A percentile compares a stretch with the other conserved stretches of the same genome.
These are phyloP conservation scores for Boletus patriciae DNA, from an alignment of 768 basidiomycete species.

Conservation along the genomic window DNA sequence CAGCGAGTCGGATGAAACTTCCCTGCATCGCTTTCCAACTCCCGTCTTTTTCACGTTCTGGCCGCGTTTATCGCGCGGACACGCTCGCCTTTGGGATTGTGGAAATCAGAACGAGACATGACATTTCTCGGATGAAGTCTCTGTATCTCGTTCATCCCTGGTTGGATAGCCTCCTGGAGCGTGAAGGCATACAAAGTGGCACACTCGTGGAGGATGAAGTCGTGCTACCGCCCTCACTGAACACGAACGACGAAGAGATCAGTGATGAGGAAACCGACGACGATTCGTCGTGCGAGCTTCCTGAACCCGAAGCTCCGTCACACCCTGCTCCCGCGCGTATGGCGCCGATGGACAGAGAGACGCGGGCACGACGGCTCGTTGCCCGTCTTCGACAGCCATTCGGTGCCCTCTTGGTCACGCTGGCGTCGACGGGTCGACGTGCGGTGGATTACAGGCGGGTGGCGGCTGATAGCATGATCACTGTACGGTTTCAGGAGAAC, in stretches of 20 bases:
- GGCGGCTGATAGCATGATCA: slow-evolving; percentile 1
- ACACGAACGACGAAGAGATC: too few species aligned
- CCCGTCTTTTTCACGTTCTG: neutral
- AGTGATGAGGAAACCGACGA: too few species aligned
- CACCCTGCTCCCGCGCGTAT: too few species aligned
- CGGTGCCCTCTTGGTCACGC: neutral
- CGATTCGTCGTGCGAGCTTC: too few species aligned
- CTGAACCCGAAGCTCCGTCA: too few species aligned
- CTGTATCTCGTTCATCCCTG: slow-evolving; percentile 6
- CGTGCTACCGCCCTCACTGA: neutral
- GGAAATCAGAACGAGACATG: neutral
- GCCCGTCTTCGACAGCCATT: neutral
- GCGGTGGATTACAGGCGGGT: slow-evolving; percentile 3
- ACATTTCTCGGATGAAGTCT: neutral
- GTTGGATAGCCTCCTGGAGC: neutral
- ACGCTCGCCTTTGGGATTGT: neutral
- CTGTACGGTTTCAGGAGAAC: neutral
- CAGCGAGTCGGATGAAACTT: slow-evolving; percentile 4
- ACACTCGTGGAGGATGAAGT: neutral
- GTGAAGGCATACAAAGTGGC: neutral
- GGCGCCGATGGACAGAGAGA: too few species aligned
- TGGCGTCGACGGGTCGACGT: neutral
- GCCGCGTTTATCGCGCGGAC: neutral
- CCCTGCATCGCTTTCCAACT: slow-evolving; percentile 3
- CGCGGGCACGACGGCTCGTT: neutral